Percentiles rank a stretch among this genome's conserved stretches.
Evolutionary conservation across 148 eudicot species (phyloP).

Genomic region (Nepenthes mirabilis): DNA sequence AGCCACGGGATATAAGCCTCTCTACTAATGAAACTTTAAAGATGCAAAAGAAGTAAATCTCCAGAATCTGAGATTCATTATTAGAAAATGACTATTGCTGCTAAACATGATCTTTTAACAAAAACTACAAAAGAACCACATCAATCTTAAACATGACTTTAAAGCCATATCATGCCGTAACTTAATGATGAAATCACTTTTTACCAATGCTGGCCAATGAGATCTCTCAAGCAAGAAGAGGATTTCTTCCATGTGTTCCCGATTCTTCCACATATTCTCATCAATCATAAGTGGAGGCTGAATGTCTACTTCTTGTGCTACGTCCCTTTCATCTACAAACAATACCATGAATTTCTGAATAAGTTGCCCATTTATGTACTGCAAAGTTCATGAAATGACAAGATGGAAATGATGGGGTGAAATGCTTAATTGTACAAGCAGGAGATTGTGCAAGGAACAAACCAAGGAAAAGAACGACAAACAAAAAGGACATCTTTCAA

Average conservation of each 20-base stretch:
- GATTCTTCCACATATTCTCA: conserved; percentile 96
- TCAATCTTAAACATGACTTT: too few species aligned
- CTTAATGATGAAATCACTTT: too few species aligned
- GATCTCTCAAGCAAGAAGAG: conserved; percentile 56
- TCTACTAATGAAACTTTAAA: too few species aligned
- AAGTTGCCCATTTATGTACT: neutral
- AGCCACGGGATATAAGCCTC: neutral
- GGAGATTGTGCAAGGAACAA: neutral
- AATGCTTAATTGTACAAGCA: neutral
- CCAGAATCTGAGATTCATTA: too few species aligned
- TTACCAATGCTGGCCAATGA: conserved; percentile 67
- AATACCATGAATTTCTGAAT: conserved; percentile 1
- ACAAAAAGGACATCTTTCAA: neutral
- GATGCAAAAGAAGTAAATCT: too few species aligned
- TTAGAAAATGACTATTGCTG: too few species aligned
- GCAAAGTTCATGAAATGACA: neutral
- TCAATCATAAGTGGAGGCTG: conserved; percentile 87
- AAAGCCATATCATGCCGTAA: too few species aligned
- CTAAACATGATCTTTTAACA: too few species aligned
- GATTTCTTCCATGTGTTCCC: conserved; percentile 88
- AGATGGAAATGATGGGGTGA: neutral
- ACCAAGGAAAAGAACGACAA: neutral
- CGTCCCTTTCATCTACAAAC: conserved; percentile 43
- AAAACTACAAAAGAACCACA: too few species aligned
- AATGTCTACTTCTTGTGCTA: conserved; percentile 49